phyloP scores from a whole-genome alignment of 495 filamentous ascomycete species.

The Hypoxylon perforatum region DNA sequence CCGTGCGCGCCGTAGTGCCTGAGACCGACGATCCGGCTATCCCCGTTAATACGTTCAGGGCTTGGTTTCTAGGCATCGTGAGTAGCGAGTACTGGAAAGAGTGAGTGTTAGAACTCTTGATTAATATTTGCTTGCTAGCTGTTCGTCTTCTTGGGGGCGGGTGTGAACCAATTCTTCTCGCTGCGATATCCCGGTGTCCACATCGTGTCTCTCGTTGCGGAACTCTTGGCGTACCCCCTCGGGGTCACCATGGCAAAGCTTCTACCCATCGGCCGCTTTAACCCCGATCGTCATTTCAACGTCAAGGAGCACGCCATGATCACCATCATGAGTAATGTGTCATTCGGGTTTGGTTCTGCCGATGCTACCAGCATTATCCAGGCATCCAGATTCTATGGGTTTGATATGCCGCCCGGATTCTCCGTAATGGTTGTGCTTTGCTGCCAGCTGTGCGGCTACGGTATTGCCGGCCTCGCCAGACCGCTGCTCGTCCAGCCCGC shows the following conservation, averaged over 20 bases:
- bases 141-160: slow-evolving; percentile 45
- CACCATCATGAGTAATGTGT: slow-evolving; percentile 48
- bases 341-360: slow-evolving; percentile 49
- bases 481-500: slow-evolving; percentile 57
- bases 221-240: slow-evolving; percentile 42
- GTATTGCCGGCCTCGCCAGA: slow-evolving; percentile 55
- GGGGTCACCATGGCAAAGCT: slow-evolving; percentile 37
- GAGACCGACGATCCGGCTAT: slow-evolving; percentile 47
- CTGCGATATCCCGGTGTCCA: slow-evolving; percentile 44
- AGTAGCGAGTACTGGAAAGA: background rate
- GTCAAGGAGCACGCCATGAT: slow-evolving; percentile 55
- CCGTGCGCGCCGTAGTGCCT: slow-evolving; percentile 54
- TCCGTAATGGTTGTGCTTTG: slow-evolving; percentile 49
- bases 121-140: slow-evolving; percentile 18
- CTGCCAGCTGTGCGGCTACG: slow-evolving; percentile 55
- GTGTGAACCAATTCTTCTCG: slow-evolving; percentile 46
- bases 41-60: slow-evolving; percentile 46
- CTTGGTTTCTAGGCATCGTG: slow-evolving; percentile 46
- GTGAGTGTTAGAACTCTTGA: background rate
- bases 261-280: slow-evolving; percentile 43
- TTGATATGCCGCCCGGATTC: slow-evolving; percentile 55
- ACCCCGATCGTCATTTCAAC: slow-evolving; percentile 55
- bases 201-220: slow-evolving; percentile 42
- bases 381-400: slow-evolving; percentile 57
- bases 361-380: slow-evolving; percentile 60